Evolutionary conservation across 306 rosid genomes (phyloP).

Genomic region (Pyrus communis): DNA sequence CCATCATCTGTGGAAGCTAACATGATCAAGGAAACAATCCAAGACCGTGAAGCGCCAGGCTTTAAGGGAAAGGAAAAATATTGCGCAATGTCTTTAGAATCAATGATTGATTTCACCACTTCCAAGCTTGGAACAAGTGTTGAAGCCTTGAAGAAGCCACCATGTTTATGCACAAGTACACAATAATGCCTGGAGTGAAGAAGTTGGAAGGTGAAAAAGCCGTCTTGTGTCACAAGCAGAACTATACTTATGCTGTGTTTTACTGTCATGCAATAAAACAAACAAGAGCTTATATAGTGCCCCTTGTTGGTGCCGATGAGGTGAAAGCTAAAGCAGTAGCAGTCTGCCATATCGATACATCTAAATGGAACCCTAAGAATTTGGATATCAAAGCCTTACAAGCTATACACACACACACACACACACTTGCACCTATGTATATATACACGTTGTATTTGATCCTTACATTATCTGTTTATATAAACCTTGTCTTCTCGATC

Average conservation of each 20-base stretch:
- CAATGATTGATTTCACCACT: constrained; percentile 71
- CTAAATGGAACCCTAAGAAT: constrained; percentile 73
- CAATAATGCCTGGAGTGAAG: constrained; percentile 33
- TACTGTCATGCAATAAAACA: constrained; percentile 53
- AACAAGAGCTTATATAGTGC: constrained; percentile 38
- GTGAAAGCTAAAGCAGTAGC: constrained; percentile 54
- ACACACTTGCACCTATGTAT: too few species aligned
- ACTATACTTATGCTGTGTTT: constrained; percentile 61
- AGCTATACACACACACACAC: too few species aligned
- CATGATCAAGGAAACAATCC: constrained; percentile 33
- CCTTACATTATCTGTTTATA: too few species aligned
- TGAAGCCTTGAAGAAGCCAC: constrained; percentile 20
- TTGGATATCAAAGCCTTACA: constrained; percentile 18
- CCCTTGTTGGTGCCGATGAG: constrained; percentile 47
- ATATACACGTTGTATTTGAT: too few species aligned
- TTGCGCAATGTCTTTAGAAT: constrained; percentile 81
- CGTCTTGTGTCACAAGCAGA: constrained; percentile 67
- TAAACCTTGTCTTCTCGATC: too few species aligned
- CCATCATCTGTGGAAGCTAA: constrained; percentile 40
- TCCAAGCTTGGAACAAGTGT: constrained; percentile 54
- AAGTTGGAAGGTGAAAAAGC: constrained; percentile 27
- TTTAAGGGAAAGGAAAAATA: constrained; percentile 55
- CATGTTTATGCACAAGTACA: constrained; percentile 25
- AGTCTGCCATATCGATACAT: constrained; percentile 63
- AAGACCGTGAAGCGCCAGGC: constrained; percentile 40